Evolutionary conservation across 2,329 filamentous ascomycete species (phyloP).

Genomic region (Colletotrichum brevisporum): DNA sequence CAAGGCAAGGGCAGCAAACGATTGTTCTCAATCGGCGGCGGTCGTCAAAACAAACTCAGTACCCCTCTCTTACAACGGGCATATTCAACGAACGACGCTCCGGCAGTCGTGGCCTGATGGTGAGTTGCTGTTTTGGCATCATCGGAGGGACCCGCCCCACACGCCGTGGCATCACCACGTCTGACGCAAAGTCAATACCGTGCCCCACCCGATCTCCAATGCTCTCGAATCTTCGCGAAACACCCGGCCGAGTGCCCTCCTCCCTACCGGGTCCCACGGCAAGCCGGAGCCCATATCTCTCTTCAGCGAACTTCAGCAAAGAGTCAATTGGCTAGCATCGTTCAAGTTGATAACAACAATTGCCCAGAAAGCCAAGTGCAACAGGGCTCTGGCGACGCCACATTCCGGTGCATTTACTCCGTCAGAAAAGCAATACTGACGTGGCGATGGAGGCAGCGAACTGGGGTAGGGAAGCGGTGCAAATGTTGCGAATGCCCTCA

Average conservation of each 20-base stretch:
- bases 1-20: neutral
- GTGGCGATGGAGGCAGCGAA: neutral
- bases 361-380: too few species aligned
- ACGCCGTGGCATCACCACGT: neutral
- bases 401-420: neutral
- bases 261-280: neutral
- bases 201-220: conserved; percentile 22
- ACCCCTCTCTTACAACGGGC: conserved; percentile 17
- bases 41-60: conserved; percentile 34
- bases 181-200: conserved; percentile 9
- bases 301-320: too few species aligned
- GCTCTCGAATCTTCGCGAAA: conserved; percentile 36
- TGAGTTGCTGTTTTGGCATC: neutral
- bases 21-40: neutral
- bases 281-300: neutral
- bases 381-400: neutral
- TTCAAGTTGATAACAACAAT: too few species aligned
- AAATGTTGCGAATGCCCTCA: conserved; percentile 22
- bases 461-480: too few species aligned
- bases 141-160: neutral
- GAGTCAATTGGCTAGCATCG: too few species aligned
- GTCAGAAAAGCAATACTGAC: neutral
- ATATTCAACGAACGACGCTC: neutral
- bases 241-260: neutral
- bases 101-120: neutral